A percentile compares a stretch with the other conserved stretches of the same genome.
phyloP scores from a whole-genome alignment of 2,329 filamentous ascomycete species.

The Chrysoporthe puriensis region DNA sequence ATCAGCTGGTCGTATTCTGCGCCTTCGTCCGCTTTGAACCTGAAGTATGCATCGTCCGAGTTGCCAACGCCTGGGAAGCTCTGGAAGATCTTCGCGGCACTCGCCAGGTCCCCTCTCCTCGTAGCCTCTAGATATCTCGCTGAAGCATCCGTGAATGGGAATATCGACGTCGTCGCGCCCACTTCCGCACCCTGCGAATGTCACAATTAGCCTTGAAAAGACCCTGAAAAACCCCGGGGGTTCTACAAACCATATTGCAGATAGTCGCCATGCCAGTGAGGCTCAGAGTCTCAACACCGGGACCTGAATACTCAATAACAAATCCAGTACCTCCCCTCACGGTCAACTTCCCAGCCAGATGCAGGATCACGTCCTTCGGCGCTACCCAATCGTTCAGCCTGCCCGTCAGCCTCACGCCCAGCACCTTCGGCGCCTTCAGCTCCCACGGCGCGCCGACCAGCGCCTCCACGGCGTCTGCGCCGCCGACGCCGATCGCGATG shows the following conservation, averaged over 20 bases:
- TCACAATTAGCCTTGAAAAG: neutral
- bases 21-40: slow-evolving; percentile 76
- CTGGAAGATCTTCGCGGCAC: slow-evolving; percentile 65
- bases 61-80: slow-evolving; percentile 51
- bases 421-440: slow-evolving; percentile 87
- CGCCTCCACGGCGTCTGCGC: slow-evolving; percentile 95
- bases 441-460: slow-evolving; percentile 97
- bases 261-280: slow-evolving; percentile 92
- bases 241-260: slow-evolving; percentile 71
- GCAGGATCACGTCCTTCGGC: slow-evolving; percentile 93
- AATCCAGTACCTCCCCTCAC: slow-evolving; percentile 93
- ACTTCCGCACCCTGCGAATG: slow-evolving; percentile 63
- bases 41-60: slow-evolving; percentile 56
- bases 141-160: slow-evolving; percentile 87
- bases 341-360: slow-evolving; percentile 85
- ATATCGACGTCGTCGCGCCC: slow-evolving; percentile 92
- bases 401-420: slow-evolving; percentile 84
- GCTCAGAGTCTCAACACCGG: slow-evolving; percentile 86
- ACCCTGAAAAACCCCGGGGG: neutral
- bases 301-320: slow-evolving; percentile 92
- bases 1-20: slow-evolving; percentile 91
- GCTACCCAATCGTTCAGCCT: slow-evolving; percentile 87
- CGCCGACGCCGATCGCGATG: slow-evolving; percentile 95
- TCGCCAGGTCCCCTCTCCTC: slow-evolving; percentile 72
- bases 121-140: slow-evolving; percentile 86